phyloP scores from a whole-genome alignment of 2,329 filamentous ascomycete species.

The Simplicillium sp. region DNA sequence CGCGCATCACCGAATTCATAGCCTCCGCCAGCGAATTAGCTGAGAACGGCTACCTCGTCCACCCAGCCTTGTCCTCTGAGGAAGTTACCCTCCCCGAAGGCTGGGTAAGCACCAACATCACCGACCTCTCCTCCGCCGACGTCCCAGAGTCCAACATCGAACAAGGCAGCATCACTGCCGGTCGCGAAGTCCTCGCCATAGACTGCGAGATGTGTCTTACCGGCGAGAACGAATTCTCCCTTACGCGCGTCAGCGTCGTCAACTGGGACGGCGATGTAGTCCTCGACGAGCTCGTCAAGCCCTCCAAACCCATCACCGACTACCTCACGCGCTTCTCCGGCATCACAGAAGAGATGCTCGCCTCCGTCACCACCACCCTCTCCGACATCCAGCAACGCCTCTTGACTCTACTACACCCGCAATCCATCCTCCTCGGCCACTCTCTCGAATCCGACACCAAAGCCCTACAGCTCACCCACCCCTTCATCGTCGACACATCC shows the following conservation, averaged over 20 bases:
- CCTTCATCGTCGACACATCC: conserved; percentile 87
- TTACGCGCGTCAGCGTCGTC: conserved; percentile 82
- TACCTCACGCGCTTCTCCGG: conserved; percentile 90
- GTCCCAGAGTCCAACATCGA: conserved; percentile 64
- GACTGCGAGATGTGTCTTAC: conserved; percentile 99
- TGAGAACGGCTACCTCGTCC: conserved; percentile 76
- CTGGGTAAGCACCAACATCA: conserved; percentile 74
- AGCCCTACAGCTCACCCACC: conserved; percentile 78
- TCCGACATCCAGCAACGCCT: conserved; percentile 73
- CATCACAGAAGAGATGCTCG: conserved; percentile 79
- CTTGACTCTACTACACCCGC: conserved; percentile 59
- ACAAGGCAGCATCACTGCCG: conserved; percentile 73
- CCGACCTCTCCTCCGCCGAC: conserved; percentile 54
- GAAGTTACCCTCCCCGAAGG: conserved; percentile 52
- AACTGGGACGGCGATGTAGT: conserved; percentile 76
- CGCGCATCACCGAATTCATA: conserved; percentile 73
- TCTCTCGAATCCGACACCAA: conserved; percentile 76
- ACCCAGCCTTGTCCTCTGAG: conserved; percentile 63
- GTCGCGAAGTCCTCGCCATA: conserved; percentile 68
- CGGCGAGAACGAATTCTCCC: conserved; percentile 65
- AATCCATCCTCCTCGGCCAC: conserved; percentile 69
- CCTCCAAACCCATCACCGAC: conserved; percentile 76
- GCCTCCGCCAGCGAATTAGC: conserved; percentile 62
- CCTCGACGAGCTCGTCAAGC: conserved; percentile 88
- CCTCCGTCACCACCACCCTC: conserved; percentile 73